Evolutionary conservation across 2,329 filamentous ascomycete genomes (phyloP), one percentile per base, ranked within the genome.

Genomic region (Ophiosphaerella herpotricha): DNA sequence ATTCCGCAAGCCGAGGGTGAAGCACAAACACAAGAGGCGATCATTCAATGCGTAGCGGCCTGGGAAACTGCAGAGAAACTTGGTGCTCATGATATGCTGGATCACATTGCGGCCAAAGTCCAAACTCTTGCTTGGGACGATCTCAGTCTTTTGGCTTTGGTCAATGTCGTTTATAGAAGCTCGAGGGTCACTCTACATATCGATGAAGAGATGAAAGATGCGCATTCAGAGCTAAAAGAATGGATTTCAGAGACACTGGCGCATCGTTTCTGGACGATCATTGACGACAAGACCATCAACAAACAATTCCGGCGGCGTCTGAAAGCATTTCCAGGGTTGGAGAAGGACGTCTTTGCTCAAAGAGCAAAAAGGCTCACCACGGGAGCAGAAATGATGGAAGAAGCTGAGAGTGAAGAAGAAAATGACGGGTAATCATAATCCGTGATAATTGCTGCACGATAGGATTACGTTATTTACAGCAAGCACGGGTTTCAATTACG

Each of bases 21-120:
- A 3, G 52, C 62, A 0, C 35, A 67, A 5, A 39, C 43, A 8
- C 37, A 42, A 0, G 50, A 53, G 5, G 48, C 52, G 0, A 52
- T 70, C 12, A 50, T 46, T 0, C 52, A 68, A 21, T 68, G 65
- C 31, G 46, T 53, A 0, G 44, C 53, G 0, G 62, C 67, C 1
- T 72, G 68, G 67, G 35, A 42, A 0, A 44, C 58, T 1, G 68
- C 58, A 0, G 54, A 64, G 11, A 44, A 42, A 1, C 46, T 72
- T 0, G 52, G 48, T 5, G 62, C 70, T 57, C 44, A 53, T 1
- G 66, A 73, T 21, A 41, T 73, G 3, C 47, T 70, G 2, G 61
- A 68, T 0, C 55, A 60, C 16, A 58, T 71, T 6, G 47, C 59
- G 1, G 26, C 51, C 0, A 73, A 71, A 33, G 29, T 71, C 3